Base-by-base conservation (phyloP, 1,284 basidiomycete genomes). In the Cutaneotrichosporon arboriforme region DNA sequence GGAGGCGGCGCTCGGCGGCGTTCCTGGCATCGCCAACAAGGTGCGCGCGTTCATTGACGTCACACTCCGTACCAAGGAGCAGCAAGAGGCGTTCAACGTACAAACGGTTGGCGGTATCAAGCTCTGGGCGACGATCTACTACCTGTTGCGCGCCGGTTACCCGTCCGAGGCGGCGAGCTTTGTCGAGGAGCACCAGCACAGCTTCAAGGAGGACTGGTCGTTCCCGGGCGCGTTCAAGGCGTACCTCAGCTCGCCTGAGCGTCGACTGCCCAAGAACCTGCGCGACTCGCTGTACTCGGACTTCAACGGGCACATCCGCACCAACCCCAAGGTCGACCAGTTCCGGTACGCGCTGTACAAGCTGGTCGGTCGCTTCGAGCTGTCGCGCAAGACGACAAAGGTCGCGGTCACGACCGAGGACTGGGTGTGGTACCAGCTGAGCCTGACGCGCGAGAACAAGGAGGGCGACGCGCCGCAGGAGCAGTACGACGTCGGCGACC, bases 381-480 rank as follows among this genome's bases (percentile, higher is more conserved):
- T 91, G 2, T 76, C 82, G 7, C 81, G 90, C 51, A 82, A 90
- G 55, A 88, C 84, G 62, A 86, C 93, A 1, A 83, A 87, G 45
- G 89, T 97, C 5, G 96, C 91, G 1, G 81, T 83, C 15, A 94
- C 90, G 8, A 94, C 90, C 4, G 94, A 97, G 70, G 94, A 97
- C 74, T 99, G 96, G 94, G 80, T 97, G 35, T 99, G 94, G 94
- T 84, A 96, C 78, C 94, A 99, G 77, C 81, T 98, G 17, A 81
- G 84, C 15, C 86, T 97, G 31, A 76, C 80, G 13, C 66, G 78
- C 41, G 81, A 82, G 61, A 67, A 66, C 46, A 86, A 86, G 60
- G 87, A 87, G 61, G 84, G 86, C 35, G 84, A 85, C 55, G 83
- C 69, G 5, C 69, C 71, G 13, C 65, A 69, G 43, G 79, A 80